phyloP scores from a whole-genome alignment of 2,329 filamentous ascomycete species.

The Rhexocercosporidium sp. region DNA sequence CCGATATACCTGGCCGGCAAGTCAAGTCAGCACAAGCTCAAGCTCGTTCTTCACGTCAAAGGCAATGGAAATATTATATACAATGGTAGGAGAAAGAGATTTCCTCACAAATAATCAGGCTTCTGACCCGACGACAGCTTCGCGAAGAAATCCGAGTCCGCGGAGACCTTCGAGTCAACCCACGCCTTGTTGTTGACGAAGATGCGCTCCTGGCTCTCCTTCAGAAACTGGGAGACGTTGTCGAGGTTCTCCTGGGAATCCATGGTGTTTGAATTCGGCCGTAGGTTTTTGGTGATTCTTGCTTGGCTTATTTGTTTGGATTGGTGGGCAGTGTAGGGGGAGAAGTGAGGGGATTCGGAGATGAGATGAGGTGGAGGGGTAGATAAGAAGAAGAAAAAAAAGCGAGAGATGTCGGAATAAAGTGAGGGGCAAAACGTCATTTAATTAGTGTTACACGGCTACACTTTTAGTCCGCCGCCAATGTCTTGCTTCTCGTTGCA shows the following conservation, averaged over 20 bases:
- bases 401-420: neutral
- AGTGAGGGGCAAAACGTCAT: neutral
- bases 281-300: neutral
- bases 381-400: neutral
- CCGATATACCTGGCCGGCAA: slow-evolving; percentile 70
- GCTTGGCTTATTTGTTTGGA: neutral
- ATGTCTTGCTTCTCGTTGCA: too few species aligned
- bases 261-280: neutral
- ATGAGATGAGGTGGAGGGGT: neutral
- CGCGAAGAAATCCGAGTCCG: slow-evolving; percentile 69
- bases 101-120: slow-evolving; percentile 66
- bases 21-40: neutral
- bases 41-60: too few species aligned
- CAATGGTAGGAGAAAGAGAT: slow-evolving; percentile 25
- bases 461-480: too few species aligned
- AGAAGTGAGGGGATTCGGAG: slow-evolving; percentile 3
- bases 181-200: slow-evolving; percentile 73
- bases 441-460: neutral
- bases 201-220: slow-evolving; percentile 60
- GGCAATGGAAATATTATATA: too few species aligned
- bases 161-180: slow-evolving; percentile 62
- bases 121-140: slow-evolving; percentile 68
- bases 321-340: neutral
- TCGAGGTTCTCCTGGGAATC: neutral
- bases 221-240: slow-evolving; percentile 13